These are phyloP conservation scores for Schizophyllum commune DNA, from an alignment of 1,284 basidiomycete genomes.

Conservation along the genomic window DNA sequence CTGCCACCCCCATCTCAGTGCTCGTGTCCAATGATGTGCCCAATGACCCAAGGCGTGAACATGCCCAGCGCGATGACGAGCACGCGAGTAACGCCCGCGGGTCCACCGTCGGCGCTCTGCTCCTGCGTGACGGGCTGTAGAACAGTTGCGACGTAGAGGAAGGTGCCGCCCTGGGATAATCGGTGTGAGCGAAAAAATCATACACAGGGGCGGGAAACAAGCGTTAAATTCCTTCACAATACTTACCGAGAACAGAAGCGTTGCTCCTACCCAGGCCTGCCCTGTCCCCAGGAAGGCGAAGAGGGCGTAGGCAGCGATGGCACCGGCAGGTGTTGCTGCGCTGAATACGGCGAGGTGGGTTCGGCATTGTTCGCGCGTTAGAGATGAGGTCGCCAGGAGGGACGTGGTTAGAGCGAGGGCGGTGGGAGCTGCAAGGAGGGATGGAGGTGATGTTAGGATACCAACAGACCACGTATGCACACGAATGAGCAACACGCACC, in stretches of 20 bases:
- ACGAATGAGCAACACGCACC: slow-evolving; percentile 31
- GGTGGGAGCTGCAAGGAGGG: slow-evolving; percentile 58
- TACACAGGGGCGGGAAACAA: no score
- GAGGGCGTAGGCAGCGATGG: slow-evolving; percentile 61
- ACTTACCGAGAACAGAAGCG: slow-evolving; percentile 73
- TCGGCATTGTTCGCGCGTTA: slow-evolving; percentile 62
- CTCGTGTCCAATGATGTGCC: slow-evolving; percentile 40
- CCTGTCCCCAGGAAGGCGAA: slow-evolving; percentile 45
- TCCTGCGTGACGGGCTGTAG: slow-evolving; percentile 65
- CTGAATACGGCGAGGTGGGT: slow-evolving; percentile 75
- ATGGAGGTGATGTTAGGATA: neutral
- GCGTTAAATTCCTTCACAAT: no score
- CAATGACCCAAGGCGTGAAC: slow-evolving; percentile 55
- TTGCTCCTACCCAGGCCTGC: slow-evolving; percentile 58
- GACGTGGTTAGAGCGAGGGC: slow-evolving; percentile 79
- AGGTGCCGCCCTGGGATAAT: slow-evolving; percentile 73
- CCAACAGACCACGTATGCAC: neutral
- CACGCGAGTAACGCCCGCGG: slow-evolving; percentile 37
- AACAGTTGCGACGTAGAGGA: slow-evolving; percentile 91
- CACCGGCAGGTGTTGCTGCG: slow-evolving; percentile 70
- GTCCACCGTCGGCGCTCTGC: slow-evolving; percentile 24
- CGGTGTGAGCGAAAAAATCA: slow-evolving; percentile 5
- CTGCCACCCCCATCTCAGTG: no score
- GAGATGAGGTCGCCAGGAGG: slow-evolving; percentile 58
- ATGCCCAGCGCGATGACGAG: slow-evolving; percentile 60